Percentiles rank a stretch among this genome's conserved stretches.
Conservation (phyloP, 2,329 filamentous ascomycete genomes). For the Diaporthe citrichinensis region DNA sequence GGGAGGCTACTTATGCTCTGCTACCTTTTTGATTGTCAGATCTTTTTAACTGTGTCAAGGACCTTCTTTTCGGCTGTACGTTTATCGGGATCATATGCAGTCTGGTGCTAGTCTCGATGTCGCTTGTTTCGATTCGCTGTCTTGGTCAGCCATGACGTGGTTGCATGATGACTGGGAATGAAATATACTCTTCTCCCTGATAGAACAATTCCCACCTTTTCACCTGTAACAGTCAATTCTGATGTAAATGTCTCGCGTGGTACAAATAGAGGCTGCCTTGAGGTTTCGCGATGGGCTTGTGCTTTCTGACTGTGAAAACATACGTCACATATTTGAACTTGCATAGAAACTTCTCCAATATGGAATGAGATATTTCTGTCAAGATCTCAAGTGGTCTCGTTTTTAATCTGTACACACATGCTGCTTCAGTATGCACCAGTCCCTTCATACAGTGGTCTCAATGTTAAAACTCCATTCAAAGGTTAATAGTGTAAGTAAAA, state of each 20-base stretch:
- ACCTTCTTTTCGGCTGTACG: background rate
- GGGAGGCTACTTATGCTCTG: background rate
- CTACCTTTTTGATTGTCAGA: background rate
- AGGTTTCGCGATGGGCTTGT: background rate
- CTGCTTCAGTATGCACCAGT: no score
- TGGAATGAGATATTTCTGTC: background rate
- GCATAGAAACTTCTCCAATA: background rate
- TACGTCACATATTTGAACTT: background rate
- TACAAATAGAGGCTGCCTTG: background rate
- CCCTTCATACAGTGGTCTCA: no score
- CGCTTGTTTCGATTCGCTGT: background rate
- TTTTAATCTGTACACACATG: no score
- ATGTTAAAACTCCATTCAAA: background rate
- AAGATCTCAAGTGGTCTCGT: no score
- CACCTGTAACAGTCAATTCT: background rate
- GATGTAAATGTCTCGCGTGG: background rate
- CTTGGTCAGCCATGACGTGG: no score
- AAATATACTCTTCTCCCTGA: background rate
- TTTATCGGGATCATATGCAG: background rate
- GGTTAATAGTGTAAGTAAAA: slow-evolving; percentile 8
- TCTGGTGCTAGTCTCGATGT: no score
- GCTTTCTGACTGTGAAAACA: background rate
- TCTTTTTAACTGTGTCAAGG: background rate
- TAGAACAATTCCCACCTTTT: background rate
- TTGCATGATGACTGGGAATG: no score